Evolutionary conservation across 148 eudicot species (phyloP), one percentile per base, ranked within the genome.

Genomic region (Agrostemma githago): DNA sequence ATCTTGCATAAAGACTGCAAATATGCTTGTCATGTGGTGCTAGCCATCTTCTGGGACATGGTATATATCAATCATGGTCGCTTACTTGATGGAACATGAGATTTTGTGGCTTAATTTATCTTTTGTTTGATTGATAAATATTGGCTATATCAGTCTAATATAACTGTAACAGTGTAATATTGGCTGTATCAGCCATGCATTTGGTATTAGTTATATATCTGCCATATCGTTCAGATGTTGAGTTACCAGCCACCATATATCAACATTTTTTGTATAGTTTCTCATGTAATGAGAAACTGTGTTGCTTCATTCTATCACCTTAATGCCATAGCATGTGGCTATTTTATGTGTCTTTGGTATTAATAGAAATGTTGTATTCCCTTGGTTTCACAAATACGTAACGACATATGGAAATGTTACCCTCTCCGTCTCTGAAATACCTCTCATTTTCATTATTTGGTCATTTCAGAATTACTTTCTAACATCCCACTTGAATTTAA

Each of bases 1-100:
- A 3, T 51, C 56, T 38, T 72, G 68, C 11, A 48, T 17, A 44
- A 17, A 3, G 57, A 66, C 48, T 66, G 10, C 8, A 15, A 19
- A 41, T 61, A 46, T 66, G 64, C 59, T 69, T 67, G 44, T 71
- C 53, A 34, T 69, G 6, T n/a, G 42, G 38, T 68, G 68, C 39
- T 60, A 59, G 17, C 14, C 42, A 46, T 74, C 43, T 65, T 39
- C 46, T 48, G 14, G 14, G 14, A 3, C 12, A 48, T 48, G 54
- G 54, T 48, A 8, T 48, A 48, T 48, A 9, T 48, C 14, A 51
- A 0, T 51, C 56, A 51, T 51, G 56, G 11, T 51, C 16, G 56
- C 56, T 62, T 40, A 62, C 37, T 34, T 12, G 39, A 8, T 62
- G 15, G 41, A 34, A 62, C 40, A 10, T 34, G 34, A 62, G 40